Evolutionary conservation across 2,329 filamentous ascomycete species (phyloP), one percentile per base, ranked within the genome.

Genomic region (Cytospora piceae): DNA sequence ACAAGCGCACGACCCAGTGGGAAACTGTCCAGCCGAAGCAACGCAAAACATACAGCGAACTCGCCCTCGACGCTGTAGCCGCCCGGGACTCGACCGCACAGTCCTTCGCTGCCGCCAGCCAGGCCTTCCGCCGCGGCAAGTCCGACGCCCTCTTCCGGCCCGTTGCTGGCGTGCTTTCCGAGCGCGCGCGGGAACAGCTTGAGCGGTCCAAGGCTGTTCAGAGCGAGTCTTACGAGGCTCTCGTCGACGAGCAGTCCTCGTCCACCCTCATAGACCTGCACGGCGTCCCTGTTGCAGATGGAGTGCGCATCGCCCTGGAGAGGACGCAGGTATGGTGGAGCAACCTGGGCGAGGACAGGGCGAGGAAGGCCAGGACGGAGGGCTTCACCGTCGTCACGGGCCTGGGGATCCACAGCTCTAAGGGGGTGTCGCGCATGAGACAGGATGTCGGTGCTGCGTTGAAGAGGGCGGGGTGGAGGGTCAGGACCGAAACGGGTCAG

Each of bases 371-470:
- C 24, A 80, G 83, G 72, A 80, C 80, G 24, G 69, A 77, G 9
- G 81, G 87, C 0, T 93, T 90, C 72, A 87, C 85, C 49, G 88
- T 98, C 67, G 85, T 98, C 62, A 96, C 93, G 3, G 94, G 94
- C 0, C 74, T 89, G 17, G 94, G 94, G 1, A 83, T 84, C 62
- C 94, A 98, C 77, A 95, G 88, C 71, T 84, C 87, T 56, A 88
- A 90, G 61, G 93, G 93, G 0, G 89, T 86, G 63, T 92, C 90
- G 1, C 88, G 87, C 70, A 76, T 98, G 66, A 90, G 93, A 6
- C 90, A 90, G 64, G 90, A 91, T 20, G 93, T 98, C n/a, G 88
- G 85, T 56, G 89, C 87, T 72, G 89, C 88, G 73, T 80, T 98
- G 52, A 83, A 88, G 49, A 83, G 86, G 54, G 91, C 94, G 67